These are phyloP conservation scores for Metahyphopichia silvanorum DNA, from an alignment of 805 yeast species.

Conservation along the genomic window DNA sequence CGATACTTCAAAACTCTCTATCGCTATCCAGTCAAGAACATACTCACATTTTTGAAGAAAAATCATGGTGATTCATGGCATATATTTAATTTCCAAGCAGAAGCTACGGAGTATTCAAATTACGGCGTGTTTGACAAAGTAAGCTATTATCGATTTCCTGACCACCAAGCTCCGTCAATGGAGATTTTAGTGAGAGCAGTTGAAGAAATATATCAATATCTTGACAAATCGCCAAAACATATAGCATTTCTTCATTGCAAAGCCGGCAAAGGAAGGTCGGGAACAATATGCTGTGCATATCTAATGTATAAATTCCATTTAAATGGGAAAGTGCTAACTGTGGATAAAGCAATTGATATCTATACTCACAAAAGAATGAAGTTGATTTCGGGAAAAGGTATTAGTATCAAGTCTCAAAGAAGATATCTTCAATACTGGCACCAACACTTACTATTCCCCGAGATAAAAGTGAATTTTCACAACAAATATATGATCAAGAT, in stretches of 20 bases:
- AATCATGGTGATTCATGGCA: slow-evolving; percentile 62
- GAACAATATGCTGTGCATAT: slow-evolving; percentile 69
- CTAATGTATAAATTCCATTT: slow-evolving; percentile 45
- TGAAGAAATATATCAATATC: slow-evolving; percentile 41
- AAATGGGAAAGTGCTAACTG: slow-evolving; percentile 17
- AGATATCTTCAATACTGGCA: slow-evolving; percentile 62
- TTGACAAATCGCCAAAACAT: slow-evolving; percentile 29
- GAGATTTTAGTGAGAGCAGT: slow-evolving; percentile 43
- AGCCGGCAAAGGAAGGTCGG: slow-evolving; percentile 91
- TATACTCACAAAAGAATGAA: slow-evolving; percentile 62
- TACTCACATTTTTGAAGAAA: slow-evolving; percentile 45
- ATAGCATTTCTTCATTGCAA: slow-evolving; percentile 81
- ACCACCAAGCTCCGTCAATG: slow-evolving; percentile 76
- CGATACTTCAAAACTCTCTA: slow-evolving; percentile 40
- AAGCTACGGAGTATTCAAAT: slow-evolving; percentile 38
- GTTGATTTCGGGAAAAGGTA: slow-evolving; percentile 56
- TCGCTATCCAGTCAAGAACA: slow-evolving; percentile 50
- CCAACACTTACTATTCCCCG: slow-evolving; percentile 4
- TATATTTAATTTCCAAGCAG: slow-evolving; percentile 69
- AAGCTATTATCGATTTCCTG: slow-evolving; percentile 58
- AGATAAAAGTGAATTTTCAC: no score
- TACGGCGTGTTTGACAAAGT: slow-evolving; percentile 36
- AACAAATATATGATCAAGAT: no score
- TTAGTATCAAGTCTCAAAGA: slow-evolving; percentile 67
- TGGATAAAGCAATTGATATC: slow-evolving; percentile 44